These are phyloP conservation scores for Populus tomentosa DNA, from an alignment of 441 rosid genomes.

Conservation along the genomic window DNA sequence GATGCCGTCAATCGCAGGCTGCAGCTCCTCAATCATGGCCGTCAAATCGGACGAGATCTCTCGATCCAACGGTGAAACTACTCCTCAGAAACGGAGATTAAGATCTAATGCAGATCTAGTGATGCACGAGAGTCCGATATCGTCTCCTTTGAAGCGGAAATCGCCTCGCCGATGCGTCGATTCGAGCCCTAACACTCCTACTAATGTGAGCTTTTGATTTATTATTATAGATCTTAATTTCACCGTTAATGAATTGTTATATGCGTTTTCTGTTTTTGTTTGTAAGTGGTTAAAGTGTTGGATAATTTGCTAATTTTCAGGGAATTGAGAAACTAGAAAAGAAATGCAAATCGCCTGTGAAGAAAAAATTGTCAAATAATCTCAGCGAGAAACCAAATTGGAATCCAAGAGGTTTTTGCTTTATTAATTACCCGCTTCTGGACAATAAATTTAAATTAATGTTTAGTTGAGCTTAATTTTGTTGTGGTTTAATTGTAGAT, in stretches of 20 bases:
- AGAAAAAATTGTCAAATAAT: constrained; percentile 19
- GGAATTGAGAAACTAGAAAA: too few relatives aligned
- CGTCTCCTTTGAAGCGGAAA: constrained; percentile 46
- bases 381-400: constrained; percentile 29
- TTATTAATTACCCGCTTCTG: not conserved
- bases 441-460: not conserved
- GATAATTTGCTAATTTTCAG: not conserved
- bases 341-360: constrained; percentile 21
- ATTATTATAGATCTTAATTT: not conserved
- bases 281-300: not conserved
- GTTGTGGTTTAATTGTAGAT: constrained; percentile 29
- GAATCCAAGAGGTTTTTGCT: constrained; percentile 61
- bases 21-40: constrained; percentile 31
- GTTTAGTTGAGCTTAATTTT: not conserved
- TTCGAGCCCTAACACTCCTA: constrained; percentile 33
- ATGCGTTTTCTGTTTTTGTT: not conserved
- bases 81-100: constrained; percentile 53
- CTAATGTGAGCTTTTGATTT: constrained; percentile 24
- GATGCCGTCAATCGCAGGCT: constrained; percentile 58
- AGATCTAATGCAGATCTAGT: constrained; percentile 38
- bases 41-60: constrained; percentile 19
- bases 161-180: constrained; percentile 48
- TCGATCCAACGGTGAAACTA: constrained; percentile 34
- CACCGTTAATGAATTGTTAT: too few relatives aligned
- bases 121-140: constrained; percentile 9